phyloP scores from a whole-genome alignment of 805 yeast genomes.

The Ogataea methylovora region DNA sequence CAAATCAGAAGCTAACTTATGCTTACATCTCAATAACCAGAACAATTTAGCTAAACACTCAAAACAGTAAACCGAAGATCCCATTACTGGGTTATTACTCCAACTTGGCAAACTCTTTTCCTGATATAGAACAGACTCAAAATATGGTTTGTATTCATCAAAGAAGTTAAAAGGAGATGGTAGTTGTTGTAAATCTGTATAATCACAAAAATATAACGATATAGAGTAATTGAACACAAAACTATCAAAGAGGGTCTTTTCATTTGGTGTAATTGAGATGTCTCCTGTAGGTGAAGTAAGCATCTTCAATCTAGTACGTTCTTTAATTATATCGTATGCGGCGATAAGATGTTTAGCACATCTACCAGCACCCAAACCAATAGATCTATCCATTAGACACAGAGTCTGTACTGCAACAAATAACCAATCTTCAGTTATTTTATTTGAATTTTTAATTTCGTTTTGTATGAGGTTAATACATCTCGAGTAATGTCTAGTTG shows the following conservation, averaged over 20 bases:
- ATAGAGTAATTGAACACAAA: conserved; percentile 35
- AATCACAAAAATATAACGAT: conserved; percentile 28
- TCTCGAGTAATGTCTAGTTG: conserved; percentile 17
- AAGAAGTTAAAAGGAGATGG: conserved; percentile 35
- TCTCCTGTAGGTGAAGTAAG: not conserved
- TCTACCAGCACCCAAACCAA: conserved; percentile 19
- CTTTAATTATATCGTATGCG: conserved; percentile 26
- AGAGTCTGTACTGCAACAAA: conserved; percentile 33
- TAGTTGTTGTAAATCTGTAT: conserved; percentile 19
- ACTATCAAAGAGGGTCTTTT: conserved; percentile 4
- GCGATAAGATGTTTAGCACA: conserved; percentile 25
- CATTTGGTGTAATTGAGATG: not conserved
- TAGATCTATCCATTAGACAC: conserved; percentile 28
- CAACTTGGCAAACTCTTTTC: conserved; percentile 12
- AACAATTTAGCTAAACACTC: conserved; percentile 31
- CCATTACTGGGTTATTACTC: conserved; percentile 31
- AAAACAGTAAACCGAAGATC: conserved; percentile 28
- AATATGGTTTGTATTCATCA: conserved; percentile 26
- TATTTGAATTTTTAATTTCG: conserved; percentile 9
- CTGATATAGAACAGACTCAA: conserved; percentile 9
- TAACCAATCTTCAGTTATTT: conserved; percentile 29
- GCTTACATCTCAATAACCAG: conserved; percentile 28
- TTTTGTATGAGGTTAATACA: conserved; percentile 16
- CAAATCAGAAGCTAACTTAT: no score
- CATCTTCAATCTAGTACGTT: conserved; percentile 4